phyloP scores from a whole-genome alignment of 257 asterid species.

The Dorcoceras hygrometricum region DNA sequence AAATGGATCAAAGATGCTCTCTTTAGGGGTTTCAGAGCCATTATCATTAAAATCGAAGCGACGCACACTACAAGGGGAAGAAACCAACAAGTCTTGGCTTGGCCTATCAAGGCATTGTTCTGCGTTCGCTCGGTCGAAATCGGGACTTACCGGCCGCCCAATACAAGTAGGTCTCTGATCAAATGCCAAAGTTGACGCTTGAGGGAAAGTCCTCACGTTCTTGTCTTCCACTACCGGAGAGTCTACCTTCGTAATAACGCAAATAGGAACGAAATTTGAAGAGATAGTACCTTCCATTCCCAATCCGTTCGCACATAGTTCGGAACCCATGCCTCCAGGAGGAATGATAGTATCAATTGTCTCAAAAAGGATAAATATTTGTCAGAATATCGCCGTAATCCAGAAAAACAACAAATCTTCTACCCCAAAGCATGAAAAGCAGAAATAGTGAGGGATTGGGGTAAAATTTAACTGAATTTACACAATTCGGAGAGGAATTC shows the following conservation, averaged over 20 bases:
- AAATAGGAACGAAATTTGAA: not conserved
- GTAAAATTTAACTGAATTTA: no score
- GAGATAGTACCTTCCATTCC: not conserved
- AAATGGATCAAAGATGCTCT: constrained; percentile 44
- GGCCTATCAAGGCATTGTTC: constrained; percentile 17
- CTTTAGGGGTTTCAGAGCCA: constrained; percentile 36
- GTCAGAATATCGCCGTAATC: not conserved
- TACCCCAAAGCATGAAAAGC: not conserved
- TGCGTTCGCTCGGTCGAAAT: constrained; percentile 29
- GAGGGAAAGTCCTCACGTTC: not conserved
- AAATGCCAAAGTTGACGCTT: not conserved
- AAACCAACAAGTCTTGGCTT: constrained; percentile 29
- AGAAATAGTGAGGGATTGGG: not conserved
- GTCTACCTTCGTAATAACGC: not conserved
- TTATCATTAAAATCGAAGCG: constrained; percentile 19
- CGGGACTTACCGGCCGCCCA: constrained; percentile 41
- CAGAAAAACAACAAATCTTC: not conserved
- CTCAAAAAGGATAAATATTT: not conserved
- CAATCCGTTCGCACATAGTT: not conserved
- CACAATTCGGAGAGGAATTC: not conserved
- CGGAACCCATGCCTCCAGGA: not conserved
- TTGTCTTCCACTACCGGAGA: not conserved
- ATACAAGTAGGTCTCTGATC: not conserved
- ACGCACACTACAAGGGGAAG: constrained; percentile 20
- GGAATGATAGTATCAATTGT: not conserved